Percentiles rank a stretch among this genome's conserved stretches.
Evolutionary conservation across 129 eudicot genomes (phyloP).

Genomic region (Tagetes erecta): DNA sequence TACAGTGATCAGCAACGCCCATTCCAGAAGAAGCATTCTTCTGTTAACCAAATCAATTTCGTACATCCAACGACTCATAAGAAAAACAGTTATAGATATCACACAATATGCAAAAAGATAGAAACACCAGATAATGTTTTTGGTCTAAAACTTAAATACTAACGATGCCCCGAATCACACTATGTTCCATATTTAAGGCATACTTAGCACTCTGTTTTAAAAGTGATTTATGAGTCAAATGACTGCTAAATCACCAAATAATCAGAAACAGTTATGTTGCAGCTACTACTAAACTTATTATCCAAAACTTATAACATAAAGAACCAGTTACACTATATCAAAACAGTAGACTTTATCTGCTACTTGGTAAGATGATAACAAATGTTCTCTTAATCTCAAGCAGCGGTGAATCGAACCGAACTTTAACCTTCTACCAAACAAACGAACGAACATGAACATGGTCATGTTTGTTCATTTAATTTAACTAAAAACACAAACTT

Average conservation of each 20-base stretch:
- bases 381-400: neutral
- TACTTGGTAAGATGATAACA: neutral
- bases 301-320: neutral
- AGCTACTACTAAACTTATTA: neutral
- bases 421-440: too few species aligned
- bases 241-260: neutral
- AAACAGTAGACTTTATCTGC: neutral
- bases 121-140: neutral
- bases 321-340: neutral
- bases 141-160: neutral
- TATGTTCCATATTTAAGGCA: neutral
- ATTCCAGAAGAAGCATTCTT: constrained; percentile 68
- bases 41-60: constrained; percentile 35
- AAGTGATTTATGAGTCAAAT: neutral
- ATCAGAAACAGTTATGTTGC: neutral
- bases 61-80: neutral
- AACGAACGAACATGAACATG: too few species aligned
- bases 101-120: neutral
- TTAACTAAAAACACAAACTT: too few species aligned
- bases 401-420: too few species aligned
- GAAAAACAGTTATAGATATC: neutral
- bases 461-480: too few species aligned
- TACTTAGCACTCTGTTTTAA: neutral
- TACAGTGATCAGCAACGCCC: constrained; percentile 66
- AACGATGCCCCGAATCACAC: neutral